phyloP scores from a whole-genome alignment of 192 early-diverging fungal genomes.

The Phycomyces nitens region DNA sequence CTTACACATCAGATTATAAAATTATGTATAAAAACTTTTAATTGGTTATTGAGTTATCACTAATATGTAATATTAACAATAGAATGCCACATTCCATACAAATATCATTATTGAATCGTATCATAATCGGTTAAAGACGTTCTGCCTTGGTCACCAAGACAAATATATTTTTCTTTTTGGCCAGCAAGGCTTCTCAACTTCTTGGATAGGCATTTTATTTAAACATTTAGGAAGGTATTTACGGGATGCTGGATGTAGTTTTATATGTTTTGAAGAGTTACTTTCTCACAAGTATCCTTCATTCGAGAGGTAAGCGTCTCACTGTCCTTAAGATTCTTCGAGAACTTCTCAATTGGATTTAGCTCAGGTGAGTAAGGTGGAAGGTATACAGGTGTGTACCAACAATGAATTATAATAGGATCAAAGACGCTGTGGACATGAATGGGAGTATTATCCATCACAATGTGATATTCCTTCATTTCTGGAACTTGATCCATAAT shows the following conservation, averaged over 20 bases:
- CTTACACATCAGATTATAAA: too few species aligned
- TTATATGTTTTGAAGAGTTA: neutral
- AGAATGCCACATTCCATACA: too few species aligned
- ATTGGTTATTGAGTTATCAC: too few species aligned
- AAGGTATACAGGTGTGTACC: neutral
- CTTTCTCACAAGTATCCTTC: neutral
- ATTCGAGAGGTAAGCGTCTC: slow-evolving; percentile 1
- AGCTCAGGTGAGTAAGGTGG: slow-evolving; percentile 10
- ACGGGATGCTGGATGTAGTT: slow-evolving; percentile 8
- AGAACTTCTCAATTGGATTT: neutral
- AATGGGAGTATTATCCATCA: slow-evolving; percentile 9
- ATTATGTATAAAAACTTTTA: too few species aligned
- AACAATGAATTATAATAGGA: neutral
- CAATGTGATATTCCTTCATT: slow-evolving; percentile 5
- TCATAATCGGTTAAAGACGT: too few species aligned
- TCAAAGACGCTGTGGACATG: neutral
- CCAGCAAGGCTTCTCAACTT: too few species aligned
- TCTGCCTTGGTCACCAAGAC: too few species aligned
- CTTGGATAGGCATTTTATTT: too few species aligned
- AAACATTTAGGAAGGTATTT: slow-evolving; percentile 3
- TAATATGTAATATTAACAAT: too few species aligned
- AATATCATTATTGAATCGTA: too few species aligned
- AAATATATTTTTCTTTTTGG: too few species aligned
- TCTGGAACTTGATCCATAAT: slow-evolving; percentile 10
- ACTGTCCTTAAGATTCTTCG: neutral